A percentile compares a stretch with the other conserved stretches of the same genome.
phyloP scores from a whole-genome alignment of 345 rosid species.

The Moringa oleifera region DNA sequence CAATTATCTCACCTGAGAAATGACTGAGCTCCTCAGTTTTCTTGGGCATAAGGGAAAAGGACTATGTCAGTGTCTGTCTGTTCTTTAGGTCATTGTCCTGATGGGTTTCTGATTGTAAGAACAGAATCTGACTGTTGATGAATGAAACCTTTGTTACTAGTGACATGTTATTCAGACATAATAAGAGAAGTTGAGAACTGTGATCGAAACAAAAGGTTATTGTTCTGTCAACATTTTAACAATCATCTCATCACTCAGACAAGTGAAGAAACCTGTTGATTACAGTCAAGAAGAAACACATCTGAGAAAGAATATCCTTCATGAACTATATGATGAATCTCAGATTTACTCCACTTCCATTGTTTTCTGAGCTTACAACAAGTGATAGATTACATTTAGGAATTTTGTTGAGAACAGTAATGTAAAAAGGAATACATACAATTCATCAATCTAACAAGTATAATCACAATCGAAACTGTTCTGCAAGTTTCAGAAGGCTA shows the following conservation, averaged over 20 bases:
- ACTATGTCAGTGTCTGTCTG: too few species aligned
- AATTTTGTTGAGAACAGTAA: background rate
- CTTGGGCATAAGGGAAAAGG: background rate
- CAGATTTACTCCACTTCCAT: background rate
- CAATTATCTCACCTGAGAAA: conserved; percentile 31
- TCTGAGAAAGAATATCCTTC: background rate
- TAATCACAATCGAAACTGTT: conserved; percentile 37
- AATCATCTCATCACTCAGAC: background rate
- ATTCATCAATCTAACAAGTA: background rate
- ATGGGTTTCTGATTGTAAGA: background rate
- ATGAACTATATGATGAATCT: background rate
- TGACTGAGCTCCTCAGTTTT: background rate
- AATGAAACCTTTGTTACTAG: background rate
- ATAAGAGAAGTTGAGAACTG: too few species aligned
- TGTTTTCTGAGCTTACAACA: conserved; percentile 1
- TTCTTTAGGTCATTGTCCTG: background rate
- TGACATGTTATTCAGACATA: too few species aligned
- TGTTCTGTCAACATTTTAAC: background rate
- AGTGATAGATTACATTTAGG: background rate
- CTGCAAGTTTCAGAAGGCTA: conserved; percentile 71
- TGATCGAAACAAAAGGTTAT: too few species aligned
- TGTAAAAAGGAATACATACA: conserved; percentile 1
- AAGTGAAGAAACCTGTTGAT: background rate
- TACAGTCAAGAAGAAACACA: background rate
- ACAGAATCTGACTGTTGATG: background rate